Base-by-base conservation (phyloP, 495 filamentous ascomycete species). In the Xylaria intraflava region DNA sequence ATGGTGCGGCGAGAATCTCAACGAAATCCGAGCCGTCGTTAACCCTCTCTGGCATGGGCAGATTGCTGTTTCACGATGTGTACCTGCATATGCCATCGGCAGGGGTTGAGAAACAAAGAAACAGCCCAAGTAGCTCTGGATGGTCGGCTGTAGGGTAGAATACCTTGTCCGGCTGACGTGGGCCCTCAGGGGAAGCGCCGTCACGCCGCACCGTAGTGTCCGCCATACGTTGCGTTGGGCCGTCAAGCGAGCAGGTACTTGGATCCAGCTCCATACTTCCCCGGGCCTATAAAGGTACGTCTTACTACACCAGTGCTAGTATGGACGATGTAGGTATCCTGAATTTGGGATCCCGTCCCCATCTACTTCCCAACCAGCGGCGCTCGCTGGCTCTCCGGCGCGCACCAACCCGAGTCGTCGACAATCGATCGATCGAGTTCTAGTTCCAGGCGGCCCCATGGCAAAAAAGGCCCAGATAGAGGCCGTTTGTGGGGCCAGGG, bases 81-180 rank as follows among this genome's bases (percentile, higher is more conserved):
- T 66, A 66, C 64, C 64, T 66, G 64, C 64, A 53, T 64, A 51
- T 60, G 46, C 55, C 23, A 53, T 49, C 38, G 49, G 59, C 58
- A 66, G 56, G 64, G 64, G 58, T 59, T 0, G 30, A 11, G 30
- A 6, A 14, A 26, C 36, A 17, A 46, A 23, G 31, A 42, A 31
- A 33, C 8, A 14, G 16, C 16, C 35, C 35, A 38, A 38, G 35
- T 38, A 38, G 12, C n/a, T 12, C 31, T 35, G 31, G 31, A 29
- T 4, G 9, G 27, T 29, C 4, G 31, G 5, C 14, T 5, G 31
- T 35, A 35, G 12, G 47, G 16, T 46, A 11, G 45, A 51, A 48
- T 51, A 59, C 56, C 52, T 51, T 35, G 14, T 29, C 27, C 27
- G 27, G 9, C 27, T 29, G 27, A 53, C 43, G 60, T 65, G 62